Conservation (phyloP, 2,329 filamentous ascomycete genomes). For the Fusarium mangiferae region DNA sequence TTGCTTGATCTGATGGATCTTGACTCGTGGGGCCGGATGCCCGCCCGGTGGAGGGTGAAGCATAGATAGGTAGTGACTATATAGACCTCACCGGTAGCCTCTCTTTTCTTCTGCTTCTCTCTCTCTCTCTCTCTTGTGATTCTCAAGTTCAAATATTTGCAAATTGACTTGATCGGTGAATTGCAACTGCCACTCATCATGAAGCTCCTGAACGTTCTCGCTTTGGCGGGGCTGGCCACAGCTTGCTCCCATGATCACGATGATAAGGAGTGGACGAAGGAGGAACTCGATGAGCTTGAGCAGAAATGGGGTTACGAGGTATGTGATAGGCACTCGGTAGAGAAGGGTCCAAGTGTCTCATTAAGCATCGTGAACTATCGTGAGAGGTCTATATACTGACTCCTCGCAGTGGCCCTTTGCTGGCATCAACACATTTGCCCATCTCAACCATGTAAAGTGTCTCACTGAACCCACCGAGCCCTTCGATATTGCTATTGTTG, state of each 20-base stretch:
- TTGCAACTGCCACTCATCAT: conserved; percentile 30
- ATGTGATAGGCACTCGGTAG: conserved; percentile 34
- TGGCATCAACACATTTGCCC: conserved; percentile 80
- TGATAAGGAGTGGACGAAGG: conserved; percentile 59
- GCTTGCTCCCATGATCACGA: conserved; percentile 48
- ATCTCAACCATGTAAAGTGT: conserved; percentile 75
- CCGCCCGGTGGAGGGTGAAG: conserved; percentile 17
- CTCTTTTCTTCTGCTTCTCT: background rate
- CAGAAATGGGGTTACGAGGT: conserved; percentile 69
- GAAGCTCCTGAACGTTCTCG: conserved; percentile 45
- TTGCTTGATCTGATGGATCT: conserved; percentile 9
- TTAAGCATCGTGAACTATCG: background rate
- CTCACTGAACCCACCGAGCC: conserved; percentile 70
- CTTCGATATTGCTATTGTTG: conserved; percentile 78
- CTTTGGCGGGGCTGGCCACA: conserved; percentile 41
- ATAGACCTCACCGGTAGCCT: conserved; percentile 18
- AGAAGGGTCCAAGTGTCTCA: background rate
- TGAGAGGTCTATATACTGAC: conserved; percentile 2
- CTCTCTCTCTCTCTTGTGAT: background rate
- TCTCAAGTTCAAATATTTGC: background rate
- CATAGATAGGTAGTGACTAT: conserved; percentile 15
- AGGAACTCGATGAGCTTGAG: conserved; percentile 63
- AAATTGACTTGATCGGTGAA: background rate
- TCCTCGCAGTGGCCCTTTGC: conserved; percentile 62
- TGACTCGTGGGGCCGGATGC: conserved; percentile 33